These are phyloP conservation scores for Teunomyces barrocoloradensis DNA, from an alignment of 805 yeast species.

Conservation along the genomic window DNA sequence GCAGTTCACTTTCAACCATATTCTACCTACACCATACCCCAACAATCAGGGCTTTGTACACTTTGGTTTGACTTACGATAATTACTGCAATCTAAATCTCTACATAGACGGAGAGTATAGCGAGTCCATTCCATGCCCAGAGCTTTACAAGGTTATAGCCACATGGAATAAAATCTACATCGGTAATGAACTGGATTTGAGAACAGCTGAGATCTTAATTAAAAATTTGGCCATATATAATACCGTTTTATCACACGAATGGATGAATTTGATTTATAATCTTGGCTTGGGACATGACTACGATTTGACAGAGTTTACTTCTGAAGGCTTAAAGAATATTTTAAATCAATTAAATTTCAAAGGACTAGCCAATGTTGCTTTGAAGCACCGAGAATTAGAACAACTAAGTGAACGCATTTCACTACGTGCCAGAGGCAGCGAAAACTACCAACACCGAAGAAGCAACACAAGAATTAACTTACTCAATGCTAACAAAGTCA, in stretches of 20 bases:
- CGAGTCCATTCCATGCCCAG: constrained; percentile 41
- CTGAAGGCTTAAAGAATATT: constrained; percentile 37
- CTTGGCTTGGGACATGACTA: constrained; percentile 50
- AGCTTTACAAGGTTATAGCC: constrained; percentile 22
- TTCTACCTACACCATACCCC: constrained; percentile 13
- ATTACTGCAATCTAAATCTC: constrained; percentile 38
- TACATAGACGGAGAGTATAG: constrained; percentile 50
- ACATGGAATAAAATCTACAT: constrained; percentile 37
- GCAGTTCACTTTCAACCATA: constrained; percentile 35
- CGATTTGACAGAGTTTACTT: constrained; percentile 37
- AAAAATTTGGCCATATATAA: constrained; percentile 41
- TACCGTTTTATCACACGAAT: constrained; percentile 40
- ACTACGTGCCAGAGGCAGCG: background rate
- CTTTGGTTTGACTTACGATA: constrained; percentile 37
- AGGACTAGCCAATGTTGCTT: constrained; percentile 33
- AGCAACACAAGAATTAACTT: background rate
- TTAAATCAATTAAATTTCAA: constrained; percentile 38
- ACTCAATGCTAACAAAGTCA: background rate
- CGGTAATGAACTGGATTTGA: constrained; percentile 21
- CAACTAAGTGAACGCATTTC: constrained; percentile 3
- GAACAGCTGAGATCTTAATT: constrained; percentile 19
- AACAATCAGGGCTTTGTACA: constrained; percentile 24
- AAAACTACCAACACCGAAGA: background rate
- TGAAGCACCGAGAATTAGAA: constrained; percentile 31
- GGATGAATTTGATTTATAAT: constrained; percentile 49